Evolutionary conservation across 129 eudicot genomes (phyloP), one percentile per base, ranked within the genome.

Genomic region (Gnaphalium uliginosum): DNA sequence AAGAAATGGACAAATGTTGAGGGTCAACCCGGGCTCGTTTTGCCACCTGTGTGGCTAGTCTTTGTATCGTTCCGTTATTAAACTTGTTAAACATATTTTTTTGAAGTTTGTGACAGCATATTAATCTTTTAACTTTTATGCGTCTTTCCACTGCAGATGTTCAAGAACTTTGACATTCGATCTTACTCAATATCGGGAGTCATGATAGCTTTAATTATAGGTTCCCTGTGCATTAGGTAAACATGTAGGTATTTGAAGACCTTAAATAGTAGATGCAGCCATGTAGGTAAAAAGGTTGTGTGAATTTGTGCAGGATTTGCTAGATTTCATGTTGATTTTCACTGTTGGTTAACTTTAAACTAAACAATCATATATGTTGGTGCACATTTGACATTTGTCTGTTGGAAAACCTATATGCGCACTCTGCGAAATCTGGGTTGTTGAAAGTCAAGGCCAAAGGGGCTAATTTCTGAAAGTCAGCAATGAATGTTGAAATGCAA

Each of bases 121-220:
- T 23, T 22, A 43, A 69, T 17, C 0, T 48, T 46, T 32, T 17
- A 6, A 35, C 35, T 71, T 32, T 18, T 29, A 17, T 29, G 26
- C 30, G 32, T 37, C 17, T 68, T 68, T 48, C 29, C 10, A 26
- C 30, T 72, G 78, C 96, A 94, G 99, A 64, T 94, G 97, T 79
- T 94, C 99, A 26, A 85, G 92, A 63, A 91, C 97, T 17, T 76
- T 94, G 97, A 94, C 99, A 19, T 94, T 90, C 19, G 94, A 91
- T 83, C 71, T 94, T 83, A 89, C 96, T 5, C 86, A 84, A 46
- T 87, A 87, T 70, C 91, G 91, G 1, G 99, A 94, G 80, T 77
- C 85, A 10, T 81, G 87, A 73, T 27, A n/a, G 72, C 15, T 23
- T 57, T 24, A 73, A 61, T 68, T 80, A 50, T 46, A 39, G 29